phyloP scores from a whole-genome alignment of 345 rosid genomes.

The Anacardium occidentale region DNA sequence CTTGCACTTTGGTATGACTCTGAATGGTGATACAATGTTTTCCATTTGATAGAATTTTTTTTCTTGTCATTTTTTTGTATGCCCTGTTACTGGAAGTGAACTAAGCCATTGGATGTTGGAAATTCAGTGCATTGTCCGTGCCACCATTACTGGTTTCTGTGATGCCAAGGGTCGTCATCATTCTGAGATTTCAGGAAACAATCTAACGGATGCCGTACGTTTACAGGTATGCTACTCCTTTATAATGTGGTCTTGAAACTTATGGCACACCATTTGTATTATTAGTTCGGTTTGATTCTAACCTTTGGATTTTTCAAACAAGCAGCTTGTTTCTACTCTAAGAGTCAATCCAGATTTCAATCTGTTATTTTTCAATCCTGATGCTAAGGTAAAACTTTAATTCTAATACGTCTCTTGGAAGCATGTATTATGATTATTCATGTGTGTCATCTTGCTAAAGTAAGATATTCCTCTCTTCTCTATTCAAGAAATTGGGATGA shows the following conservation, averaged over 20 bases:
- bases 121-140: conserved; percentile 76
- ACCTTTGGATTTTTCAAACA: conserved; percentile 27
- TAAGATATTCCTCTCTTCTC: too few species aligned
- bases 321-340: conserved; percentile 89
- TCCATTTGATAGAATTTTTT: conserved; percentile 3
- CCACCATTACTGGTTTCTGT: conserved; percentile 56
- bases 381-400: conserved; percentile 65
- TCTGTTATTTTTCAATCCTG: conserved; percentile 68
- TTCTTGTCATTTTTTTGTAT: conserved; percentile 8
- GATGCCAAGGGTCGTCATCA: conserved; percentile 36
- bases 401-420: conserved; percentile 8
- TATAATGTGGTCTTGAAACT: conserved; percentile 4
- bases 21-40: conserved; percentile 6
- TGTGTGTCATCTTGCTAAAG: neutral
- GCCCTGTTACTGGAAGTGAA: conserved; percentile 7
- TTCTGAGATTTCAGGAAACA: conserved; percentile 39
- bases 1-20: neutral
- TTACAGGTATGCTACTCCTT: conserved; percentile 59
- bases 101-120: conserved; percentile 29
- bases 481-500: too few species aligned
- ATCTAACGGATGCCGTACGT: conserved; percentile 70
- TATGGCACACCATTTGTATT: neutral
- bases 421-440: neutral
- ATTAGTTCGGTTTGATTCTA: conserved; percentile 11
- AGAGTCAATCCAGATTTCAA: conserved; percentile 76